phyloP scores from a whole-genome alignment of 257 asterid genomes.

The Plectranthus barbatus region DNA sequence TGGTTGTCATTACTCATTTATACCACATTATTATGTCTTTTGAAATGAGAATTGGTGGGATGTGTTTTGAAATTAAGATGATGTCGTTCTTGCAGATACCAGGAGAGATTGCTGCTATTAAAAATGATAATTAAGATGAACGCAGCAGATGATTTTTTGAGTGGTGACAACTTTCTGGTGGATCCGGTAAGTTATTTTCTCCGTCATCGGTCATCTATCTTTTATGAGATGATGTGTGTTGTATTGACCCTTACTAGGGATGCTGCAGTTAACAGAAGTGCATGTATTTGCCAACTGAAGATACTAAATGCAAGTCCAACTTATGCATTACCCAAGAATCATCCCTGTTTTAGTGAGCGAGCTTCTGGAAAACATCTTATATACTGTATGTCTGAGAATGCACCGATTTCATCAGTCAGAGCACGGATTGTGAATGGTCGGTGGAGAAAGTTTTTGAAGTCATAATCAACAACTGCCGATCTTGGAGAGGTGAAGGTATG shows the following conservation, averaged over 20 bases:
- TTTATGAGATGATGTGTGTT: neutral
- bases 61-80: too few species aligned
- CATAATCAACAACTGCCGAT: constrained; percentile 64
- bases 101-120: too few species aligned
- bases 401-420: constrained; percentile 20
- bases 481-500: constrained; percentile 96
- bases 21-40: too few species aligned
- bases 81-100: too few species aligned
- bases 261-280: constrained; percentile 68
- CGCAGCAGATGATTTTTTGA: constrained; percentile 38
- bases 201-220: neutral
- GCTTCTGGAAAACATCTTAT: constrained; percentile 83
- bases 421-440: constrained; percentile 77
- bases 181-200: constrained; percentile 44
- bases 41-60: too few species aligned
- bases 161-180: constrained; percentile 53
- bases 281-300: constrained; percentile 79
- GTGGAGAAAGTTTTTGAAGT: constrained; percentile 89
- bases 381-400: constrained; percentile 43
- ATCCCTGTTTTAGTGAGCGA: constrained; percentile 88
- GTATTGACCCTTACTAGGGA: neutral
- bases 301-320: constrained; percentile 72
- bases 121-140: constrained; percentile 68
- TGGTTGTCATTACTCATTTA: too few species aligned
- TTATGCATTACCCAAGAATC: constrained; percentile 75